Percentiles rank a stretch among this genome's conserved stretches.
phyloP scores from a whole-genome alignment of 768 basidiomycete species.

The Russula olivacea region DNA sequence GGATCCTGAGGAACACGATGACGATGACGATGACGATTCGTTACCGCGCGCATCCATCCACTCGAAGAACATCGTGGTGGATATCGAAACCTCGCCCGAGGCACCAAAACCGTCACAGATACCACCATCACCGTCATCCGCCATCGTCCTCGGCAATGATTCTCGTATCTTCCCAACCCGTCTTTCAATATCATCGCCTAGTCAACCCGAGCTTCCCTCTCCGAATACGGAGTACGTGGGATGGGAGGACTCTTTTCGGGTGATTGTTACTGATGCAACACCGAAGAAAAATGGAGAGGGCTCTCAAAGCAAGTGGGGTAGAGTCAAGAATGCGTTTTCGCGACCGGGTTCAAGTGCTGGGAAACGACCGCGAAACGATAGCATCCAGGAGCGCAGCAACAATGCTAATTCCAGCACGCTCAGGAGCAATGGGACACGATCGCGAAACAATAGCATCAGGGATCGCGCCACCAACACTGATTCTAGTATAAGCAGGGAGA shows the following conservation, averaged over 20 bases:
- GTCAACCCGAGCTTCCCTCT: conserved; percentile 56
- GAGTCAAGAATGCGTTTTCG: conserved; percentile 60
- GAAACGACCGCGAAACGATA: conserved; percentile 74
- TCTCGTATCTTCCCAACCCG: conserved; percentile 57
- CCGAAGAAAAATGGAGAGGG: conserved; percentile 55
- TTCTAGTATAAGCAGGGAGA: conserved; percentile 26
- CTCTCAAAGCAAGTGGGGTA: conserved; percentile 62
- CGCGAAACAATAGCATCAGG: conserved; percentile 71
- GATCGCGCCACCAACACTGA: conserved; percentile 65
- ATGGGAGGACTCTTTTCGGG: conserved; percentile 30
- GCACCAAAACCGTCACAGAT: conserved; percentile 36
- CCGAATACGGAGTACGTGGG: conserved; percentile 30
- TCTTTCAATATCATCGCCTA: conserved; percentile 56
- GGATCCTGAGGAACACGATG: conserved; percentile 42
- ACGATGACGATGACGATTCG: conserved; percentile 41
- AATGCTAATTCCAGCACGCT: conserved; percentile 43
- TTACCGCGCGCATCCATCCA: conserved; percentile 53
- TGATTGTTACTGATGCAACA: conserved; percentile 30
- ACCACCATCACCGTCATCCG: conserved; percentile 47
- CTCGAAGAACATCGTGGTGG: conserved; percentile 58
- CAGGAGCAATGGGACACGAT: conserved; percentile 57
- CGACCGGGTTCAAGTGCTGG: conserved; percentile 61
- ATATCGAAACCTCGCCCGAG: conserved; percentile 56
- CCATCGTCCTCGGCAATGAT: conserved; percentile 42
- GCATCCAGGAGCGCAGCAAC: conserved; percentile 59